A percentile compares a stretch with the other conserved stretches of the same genome.
These are phyloP conservation scores for Petunia secreta DNA, from an alignment of 257 asterid species.

Conservation along the genomic window DNA sequence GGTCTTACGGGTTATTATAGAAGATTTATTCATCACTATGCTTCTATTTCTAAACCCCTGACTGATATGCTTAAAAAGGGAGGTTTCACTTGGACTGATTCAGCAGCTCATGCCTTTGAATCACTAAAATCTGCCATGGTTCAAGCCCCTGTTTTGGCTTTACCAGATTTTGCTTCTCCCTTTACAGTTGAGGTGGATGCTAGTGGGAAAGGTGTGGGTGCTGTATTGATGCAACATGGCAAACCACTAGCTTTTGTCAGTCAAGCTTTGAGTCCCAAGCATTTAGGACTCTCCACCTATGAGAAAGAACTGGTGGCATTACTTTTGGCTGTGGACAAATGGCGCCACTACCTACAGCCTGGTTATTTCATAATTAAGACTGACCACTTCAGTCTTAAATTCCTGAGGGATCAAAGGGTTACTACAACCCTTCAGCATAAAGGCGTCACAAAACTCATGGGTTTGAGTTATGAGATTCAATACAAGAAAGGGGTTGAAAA, in stretches of 20 bases:
- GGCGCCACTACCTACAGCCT: background rate
- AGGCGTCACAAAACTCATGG: no score
- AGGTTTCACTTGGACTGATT: background rate
- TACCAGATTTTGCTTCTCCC: background rate
- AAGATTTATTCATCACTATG: background rate
- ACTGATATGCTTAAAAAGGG: background rate
- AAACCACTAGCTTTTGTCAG: no score
- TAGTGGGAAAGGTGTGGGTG: no score
- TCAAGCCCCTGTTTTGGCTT: background rate
- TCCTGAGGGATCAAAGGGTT: background rate
- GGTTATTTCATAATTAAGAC: background rate
- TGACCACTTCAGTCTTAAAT: background rate
- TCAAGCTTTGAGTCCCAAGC: no score
- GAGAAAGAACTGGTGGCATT: conserved; percentile 6
- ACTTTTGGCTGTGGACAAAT: background rate
- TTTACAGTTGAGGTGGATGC: background rate
- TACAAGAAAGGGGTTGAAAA: background rate
- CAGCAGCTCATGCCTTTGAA: background rate
- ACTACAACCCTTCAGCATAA: background rate
- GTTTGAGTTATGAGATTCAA: no score
- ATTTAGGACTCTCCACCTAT: background rate
- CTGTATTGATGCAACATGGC: no score
- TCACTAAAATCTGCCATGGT: background rate
- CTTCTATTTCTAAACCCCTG: background rate
- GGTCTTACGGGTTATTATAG: conserved; percentile 20